Evolutionary conservation across 177 flowering plant species (phyloP), one percentile per base, ranked within the genome.

Genomic region (Vitis hybrid): DNA sequence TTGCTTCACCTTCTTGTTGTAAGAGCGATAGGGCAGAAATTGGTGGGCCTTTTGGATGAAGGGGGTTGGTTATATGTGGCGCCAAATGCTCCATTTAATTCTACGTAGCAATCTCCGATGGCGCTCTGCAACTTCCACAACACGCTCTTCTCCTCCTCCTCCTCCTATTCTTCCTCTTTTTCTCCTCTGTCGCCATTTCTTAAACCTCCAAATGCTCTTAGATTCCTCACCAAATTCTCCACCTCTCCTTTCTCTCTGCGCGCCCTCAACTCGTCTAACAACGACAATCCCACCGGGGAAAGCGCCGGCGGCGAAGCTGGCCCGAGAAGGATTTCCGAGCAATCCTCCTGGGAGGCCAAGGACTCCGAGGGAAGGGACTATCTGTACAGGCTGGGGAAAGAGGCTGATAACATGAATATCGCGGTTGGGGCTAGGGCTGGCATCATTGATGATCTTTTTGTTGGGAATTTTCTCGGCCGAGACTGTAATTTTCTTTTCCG

Each of bases 381-480:
- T 66, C 72, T 89, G 10, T 89, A 87, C 73, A 73, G 88, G 75
- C 83, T 89, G 11, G 93, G 93, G 6, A 79, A 83, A 31, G 90
- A 89, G 72, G 83, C 90, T 14, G 89, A 86, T 47, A 87, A 89
- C 66, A 84, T 84, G 89, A 89, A 87, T 62, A 83, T 86, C 58
- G 72, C 87, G 3, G 90, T 89, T 3, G 93, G 90, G 93, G 90
- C 90, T 59, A 86, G 76, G 84, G 76, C 86, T 74, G 93, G 93
- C 17, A 66, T 87, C 58, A 79, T 89, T 49, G 93, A 89, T 79
- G 87, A 87, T 71, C 88, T 89, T 60, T 87, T 89, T 70, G 77
- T 80, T 24, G 93, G 90, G 12, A 76, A 82, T 69, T 87, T 89
- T 72, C 90, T 89, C 59, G 90, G 93, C 64, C 82, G 70, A 77